Evolutionary conservation across 768 basidiomycete genomes (phyloP), one percentile per base, ranked within the genome.

Genomic region (Fomitopsis serialis): DNA sequence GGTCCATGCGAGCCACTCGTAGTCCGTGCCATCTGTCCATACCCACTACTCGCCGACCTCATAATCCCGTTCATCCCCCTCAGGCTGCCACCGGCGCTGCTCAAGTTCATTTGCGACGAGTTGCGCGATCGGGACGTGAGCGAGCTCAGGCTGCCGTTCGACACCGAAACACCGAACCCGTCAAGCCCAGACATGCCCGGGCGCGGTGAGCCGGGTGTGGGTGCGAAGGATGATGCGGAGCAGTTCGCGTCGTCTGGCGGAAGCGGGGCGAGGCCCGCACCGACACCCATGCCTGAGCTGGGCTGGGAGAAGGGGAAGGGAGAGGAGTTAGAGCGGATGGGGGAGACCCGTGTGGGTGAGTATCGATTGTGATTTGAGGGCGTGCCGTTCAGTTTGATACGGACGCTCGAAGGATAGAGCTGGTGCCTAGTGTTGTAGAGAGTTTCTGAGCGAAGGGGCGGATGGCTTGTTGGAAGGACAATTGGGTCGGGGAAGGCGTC

Each of bases 71-170:
- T 8, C 34, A 8, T 19, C 15, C 37, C 19, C 6, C 15, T 40
- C 37, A 40, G 5, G 37, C 37, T 15, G 7, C 74, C 40, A 84
- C 74, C 27, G 74, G 74, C 42, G 84, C 74, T 29, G 74, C 68
- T 54, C 37, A 88, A 63, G 63, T 78, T 88, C 65, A 82, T 76
- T 66, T 82, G 79, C 3, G 86, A 88, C 8, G 76, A 74, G 57
- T 87, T 89, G 58, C 83, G 73, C 58, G 87, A 89, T 15, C 87
- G 79, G 24, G 79, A 76, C 50, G 79, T 71, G 46, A 79, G 65
- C 22, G 72, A 71, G 54, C 73, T 67, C 12, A 67, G 53, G 44
- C 68, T 71, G 62, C 64, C 62, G 45, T 70, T 63, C n/a, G 63
- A 60, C 29, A 61, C 58, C 12, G 37, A 7, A 6, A 8, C 37